These are phyloP conservation scores for Fraxinus albicans DNA, from an alignment of 305 asterid species.

Conservation along the genomic window DNA sequence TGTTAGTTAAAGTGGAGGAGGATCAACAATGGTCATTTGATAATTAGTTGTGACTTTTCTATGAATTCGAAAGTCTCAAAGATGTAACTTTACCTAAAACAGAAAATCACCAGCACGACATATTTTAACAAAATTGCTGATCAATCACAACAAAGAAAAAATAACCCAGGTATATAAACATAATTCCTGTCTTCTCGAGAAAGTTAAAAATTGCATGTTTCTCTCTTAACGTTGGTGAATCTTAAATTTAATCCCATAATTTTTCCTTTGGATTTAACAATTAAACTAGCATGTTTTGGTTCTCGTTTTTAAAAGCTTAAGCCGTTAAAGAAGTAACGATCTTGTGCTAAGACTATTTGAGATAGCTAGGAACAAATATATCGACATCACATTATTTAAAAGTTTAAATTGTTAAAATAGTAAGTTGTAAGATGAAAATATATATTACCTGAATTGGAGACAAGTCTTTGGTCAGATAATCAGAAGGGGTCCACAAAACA, in stretches of 20 bases:
- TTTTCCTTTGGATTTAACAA: neutral
- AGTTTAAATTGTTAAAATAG: no score
- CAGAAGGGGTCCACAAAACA: constrained; percentile 70
- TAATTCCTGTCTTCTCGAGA: neutral
- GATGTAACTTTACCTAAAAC: neutral
- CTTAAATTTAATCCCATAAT: neutral
- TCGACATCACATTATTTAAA: neutral
- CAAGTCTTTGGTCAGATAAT: constrained; percentile 65
- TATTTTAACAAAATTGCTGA: neutral
- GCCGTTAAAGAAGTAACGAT: neutral
- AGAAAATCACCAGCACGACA: neutral
- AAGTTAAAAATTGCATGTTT: neutral
- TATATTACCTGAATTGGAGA: constrained; percentile 74
- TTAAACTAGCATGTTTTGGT: neutral
- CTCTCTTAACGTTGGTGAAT: neutral
- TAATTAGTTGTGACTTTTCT: neutral
- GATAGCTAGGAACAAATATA: neutral
- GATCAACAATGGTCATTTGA: neutral
- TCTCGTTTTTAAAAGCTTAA: no score
- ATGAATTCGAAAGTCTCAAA: neutral
- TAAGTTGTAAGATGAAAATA: neutral
- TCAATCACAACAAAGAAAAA: neutral
- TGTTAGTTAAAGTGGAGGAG: constrained; percentile 17
- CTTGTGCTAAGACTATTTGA: neutral
- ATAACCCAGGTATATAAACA: neutral